Evolutionary conservation across 2,329 filamentous ascomycete species (phyloP), one percentile per base, ranked within the genome.

Genomic region (Ophiostoma australiae): DNA sequence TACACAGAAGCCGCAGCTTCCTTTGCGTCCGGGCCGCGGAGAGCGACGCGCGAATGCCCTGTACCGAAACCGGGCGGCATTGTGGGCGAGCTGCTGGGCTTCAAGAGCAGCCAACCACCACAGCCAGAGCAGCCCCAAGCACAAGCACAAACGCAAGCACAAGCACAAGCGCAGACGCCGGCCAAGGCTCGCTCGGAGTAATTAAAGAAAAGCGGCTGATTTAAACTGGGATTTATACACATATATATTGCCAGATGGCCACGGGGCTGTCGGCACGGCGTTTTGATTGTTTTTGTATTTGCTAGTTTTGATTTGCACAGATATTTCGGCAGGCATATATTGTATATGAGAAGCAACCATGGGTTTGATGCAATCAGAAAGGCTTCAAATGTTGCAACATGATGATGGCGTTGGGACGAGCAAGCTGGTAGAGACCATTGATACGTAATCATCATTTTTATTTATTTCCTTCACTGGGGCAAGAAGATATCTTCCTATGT

Each of bases 21-120:
- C 80, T 83, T 75, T 77, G 82, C 74, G 73, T 80, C 81, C 79
- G 73, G 33, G 76, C 79, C 39, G 63, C 83, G 82, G 70, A 77
- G 81, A 66, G 84, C 84, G 77, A 67, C 52, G 6, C 86, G 92
- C 76, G 92, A 96, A 78, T 99, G 95, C 78, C 95, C 95, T 0
- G 89, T 99, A 15, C 95, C 95, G 5, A 97, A 97, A 80, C 94
- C 95, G 0, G 85, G 88, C 41, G 94, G 93, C 76, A 73, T 85
- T 77, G 70, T 83, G 75, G 74, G 83, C 77, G 69, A 86, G 80
- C 76, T 85, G 79, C 65, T 83, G 73, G 92, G 92, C 0, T 91
- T 94, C 77, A 85, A 84, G 75, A 61, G 48, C n/a, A 69, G 58
- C 52, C 52, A 58, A 7, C 11, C 39, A 39, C 58, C 44, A 61